Evolutionary conservation across 805 yeast genomes (phyloP).

Genomic region (Candida gorgasii): DNA sequence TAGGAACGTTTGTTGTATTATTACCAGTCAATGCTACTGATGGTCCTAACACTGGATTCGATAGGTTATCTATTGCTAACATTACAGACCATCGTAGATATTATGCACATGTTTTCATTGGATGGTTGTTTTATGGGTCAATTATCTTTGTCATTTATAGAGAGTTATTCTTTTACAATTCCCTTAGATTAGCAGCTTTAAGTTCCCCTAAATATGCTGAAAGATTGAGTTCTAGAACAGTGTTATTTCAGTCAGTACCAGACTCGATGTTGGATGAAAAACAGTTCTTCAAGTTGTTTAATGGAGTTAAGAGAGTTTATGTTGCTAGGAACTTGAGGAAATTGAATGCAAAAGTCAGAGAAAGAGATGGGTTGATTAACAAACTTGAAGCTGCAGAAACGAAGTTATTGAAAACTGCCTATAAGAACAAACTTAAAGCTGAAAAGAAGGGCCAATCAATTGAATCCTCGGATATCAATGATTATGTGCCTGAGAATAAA

Average conservation of each 20-base stretch:
- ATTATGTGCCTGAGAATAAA: slow-evolving; percentile 64
- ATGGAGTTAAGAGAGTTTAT: slow-evolving; percentile 81
- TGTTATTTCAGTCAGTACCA: slow-evolving; percentile 83
- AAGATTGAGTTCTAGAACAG: slow-evolving; percentile 74
- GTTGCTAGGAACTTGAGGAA: slow-evolving; percentile 65
- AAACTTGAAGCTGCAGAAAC: slow-evolving; percentile 70
- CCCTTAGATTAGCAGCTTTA: slow-evolving; percentile 73
- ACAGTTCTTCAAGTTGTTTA: slow-evolving; percentile 72
- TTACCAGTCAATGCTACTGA: slow-evolving; percentile 81
- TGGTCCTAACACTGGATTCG: slow-evolving; percentile 69
- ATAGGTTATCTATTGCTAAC: slow-evolving; percentile 76
- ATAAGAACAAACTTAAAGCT: slow-evolving; percentile 61
- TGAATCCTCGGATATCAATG: slow-evolving; percentile 48
- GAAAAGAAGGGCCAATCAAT: slow-evolving; percentile 61
- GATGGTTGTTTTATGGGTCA: slow-evolving; percentile 76
- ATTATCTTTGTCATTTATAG: slow-evolving; percentile 75
- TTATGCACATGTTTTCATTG: slow-evolving; percentile 82
- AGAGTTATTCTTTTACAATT: slow-evolving; percentile 75
- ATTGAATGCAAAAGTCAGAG: slow-evolving; percentile 54
- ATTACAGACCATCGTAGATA: slow-evolving; percentile 60
- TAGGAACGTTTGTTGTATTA: slow-evolving; percentile 63
- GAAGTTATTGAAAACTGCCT: slow-evolving; percentile 56
- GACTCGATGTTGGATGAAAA: slow-evolving; percentile 67
- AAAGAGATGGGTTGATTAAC: slow-evolving; percentile 60
- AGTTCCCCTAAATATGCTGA: slow-evolving; percentile 80